Base-by-base conservation (phyloP, 805 yeast species). In the Yamadazyma sp. region DNA sequence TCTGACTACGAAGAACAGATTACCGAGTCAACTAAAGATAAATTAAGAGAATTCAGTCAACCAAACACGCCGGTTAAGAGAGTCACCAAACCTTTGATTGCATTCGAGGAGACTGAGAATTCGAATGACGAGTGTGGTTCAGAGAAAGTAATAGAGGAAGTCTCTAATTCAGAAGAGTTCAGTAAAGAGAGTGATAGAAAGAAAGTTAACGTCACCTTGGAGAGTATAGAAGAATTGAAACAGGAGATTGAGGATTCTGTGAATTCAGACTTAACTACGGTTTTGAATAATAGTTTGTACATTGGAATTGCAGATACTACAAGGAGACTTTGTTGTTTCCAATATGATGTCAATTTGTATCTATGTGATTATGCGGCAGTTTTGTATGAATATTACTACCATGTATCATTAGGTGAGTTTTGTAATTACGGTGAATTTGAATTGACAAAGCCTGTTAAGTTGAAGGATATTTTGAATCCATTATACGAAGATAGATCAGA, bases 231-330 rank as follows among this genome's bases (percentile, higher is more conserved):
- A n/a, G 62, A 67, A 2, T 67, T 93, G 4, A 59, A 82, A 15
- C 53, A 62, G 15, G 73, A 70, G 9, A 71, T 82, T 1, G 76
- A 77, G 27, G 45, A 47, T 0, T 42, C 55, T 0, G 60, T 74
- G 0, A 72, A 80, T 51, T 53, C 61, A n/a, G 70, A 71, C 4
- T 58, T 91, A 16, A 81, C 95, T 0, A 72, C 76, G 27, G 58
- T 86, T 2, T 78, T 91, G 56, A 71, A 82, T 7, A 76, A 83
- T 36, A 75, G 82, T 32, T 76, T 82, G 0, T 86, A 73, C 51
- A 82, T 93, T 7, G 98, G 98, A 0, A 60, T 91, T 3, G 89
- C 86, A 2, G 98, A 91, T 53, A 73, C 73, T 8, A 52, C 59
- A 9, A 73, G 77, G 42, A 63, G 97, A 28, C 62, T 91, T 14